A percentile compares a stretch with the other conserved stretches of the same genome.
phyloP scores from a whole-genome alignment of 2,329 filamentous ascomycete genomes.

The Pyrenochaeta sp. region DNA sequence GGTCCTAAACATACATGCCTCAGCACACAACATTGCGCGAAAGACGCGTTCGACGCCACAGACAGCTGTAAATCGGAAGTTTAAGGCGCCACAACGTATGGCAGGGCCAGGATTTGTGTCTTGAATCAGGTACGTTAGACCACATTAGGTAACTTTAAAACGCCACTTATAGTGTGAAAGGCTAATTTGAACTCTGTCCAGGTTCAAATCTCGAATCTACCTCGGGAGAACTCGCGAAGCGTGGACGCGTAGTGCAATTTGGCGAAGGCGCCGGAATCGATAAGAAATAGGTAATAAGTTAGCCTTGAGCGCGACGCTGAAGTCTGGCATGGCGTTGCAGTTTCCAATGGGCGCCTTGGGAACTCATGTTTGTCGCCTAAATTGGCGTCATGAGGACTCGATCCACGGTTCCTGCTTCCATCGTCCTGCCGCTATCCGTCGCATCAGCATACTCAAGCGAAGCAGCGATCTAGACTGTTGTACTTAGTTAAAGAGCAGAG shows the following conservation, averaged over 20 bases:
- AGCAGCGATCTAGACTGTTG: neutral
- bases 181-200: neutral
- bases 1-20: neutral
- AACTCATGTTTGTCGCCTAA: no score
- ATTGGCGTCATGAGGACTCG: neutral
- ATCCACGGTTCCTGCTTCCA: neutral
- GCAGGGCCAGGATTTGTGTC: neutral
- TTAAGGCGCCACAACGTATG: slow-evolving; percentile 1
- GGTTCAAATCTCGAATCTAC: neutral
- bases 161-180: neutral
- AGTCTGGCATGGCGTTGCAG: no score
- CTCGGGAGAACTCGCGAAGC: neutral
- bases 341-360: no score
- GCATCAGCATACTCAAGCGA: no score
- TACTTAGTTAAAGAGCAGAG: neutral
- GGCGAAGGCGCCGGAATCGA: no score
- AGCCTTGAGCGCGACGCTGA: no score
- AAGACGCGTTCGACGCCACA: neutral
- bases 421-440: neutral
- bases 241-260: no score
- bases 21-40: neutral
- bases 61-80: slow-evolving; percentile 1
- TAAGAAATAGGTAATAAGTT: no score
- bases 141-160: slow-evolving; percentile 4
- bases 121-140: neutral